Percentiles rank a stretch among this genome's conserved stretches.
phyloP scores from a whole-genome alignment of 2,329 filamentous ascomycete genomes.

The Colletotrichum sidae region DNA sequence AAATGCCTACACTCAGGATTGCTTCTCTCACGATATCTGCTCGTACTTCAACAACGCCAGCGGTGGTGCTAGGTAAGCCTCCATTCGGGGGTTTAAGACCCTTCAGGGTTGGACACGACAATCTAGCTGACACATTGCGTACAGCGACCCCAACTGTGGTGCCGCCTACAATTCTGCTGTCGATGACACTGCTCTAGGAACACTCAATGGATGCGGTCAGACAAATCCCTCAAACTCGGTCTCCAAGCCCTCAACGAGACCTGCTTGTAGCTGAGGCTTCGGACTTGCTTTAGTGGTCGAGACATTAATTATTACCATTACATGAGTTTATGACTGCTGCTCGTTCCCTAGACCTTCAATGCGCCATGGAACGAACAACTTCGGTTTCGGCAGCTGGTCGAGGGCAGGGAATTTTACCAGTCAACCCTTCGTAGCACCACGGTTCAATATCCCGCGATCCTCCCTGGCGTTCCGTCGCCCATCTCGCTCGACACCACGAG shows the following conservation, averaged over 20 bases:
- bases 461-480: too few relatives aligned
- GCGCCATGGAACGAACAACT: too few relatives aligned
- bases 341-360: too few relatives aligned
- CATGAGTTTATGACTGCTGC: background rate
- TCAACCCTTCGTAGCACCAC: too few relatives aligned
- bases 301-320: background rate
- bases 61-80: conserved; percentile 56
- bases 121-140: background rate
- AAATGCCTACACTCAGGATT: conserved; percentile 62
- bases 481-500: too few relatives aligned
- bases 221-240: conserved; percentile 48
- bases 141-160: conserved; percentile 61
- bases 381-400: too few relatives aligned
- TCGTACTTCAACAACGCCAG: conserved; percentile 61
- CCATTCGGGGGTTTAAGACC: background rate
- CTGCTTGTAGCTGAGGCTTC: conserved; percentile 41
- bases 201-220: conserved; percentile 47
- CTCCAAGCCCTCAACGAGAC: conserved; percentile 41
- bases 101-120: background rate
- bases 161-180: conserved; percentile 55
- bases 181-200: conserved; percentile 55
- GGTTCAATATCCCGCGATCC: too few relatives aligned
- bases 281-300: too few relatives aligned
- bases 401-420: too few relatives aligned
- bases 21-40: conserved; percentile 63